phyloP scores from a whole-genome alignment of 768 basidiomycete genomes.

The Psilocybe azurescens region DNA sequence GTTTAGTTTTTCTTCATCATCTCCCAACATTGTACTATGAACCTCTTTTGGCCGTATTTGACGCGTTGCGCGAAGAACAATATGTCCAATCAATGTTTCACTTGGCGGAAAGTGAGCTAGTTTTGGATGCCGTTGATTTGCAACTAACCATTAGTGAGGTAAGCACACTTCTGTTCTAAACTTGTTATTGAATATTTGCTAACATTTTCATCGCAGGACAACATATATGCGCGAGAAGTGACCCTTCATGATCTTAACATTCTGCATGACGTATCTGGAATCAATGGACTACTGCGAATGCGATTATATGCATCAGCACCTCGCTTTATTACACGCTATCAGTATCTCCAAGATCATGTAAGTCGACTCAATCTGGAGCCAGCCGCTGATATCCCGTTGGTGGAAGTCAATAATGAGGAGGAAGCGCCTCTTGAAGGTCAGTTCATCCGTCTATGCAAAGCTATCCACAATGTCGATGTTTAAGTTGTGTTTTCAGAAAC shows the following conservation, averaged over 20 bases:
- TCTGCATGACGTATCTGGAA: constrained; percentile 67
- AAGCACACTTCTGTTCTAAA: constrained; percentile 13
- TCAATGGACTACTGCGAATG: constrained; percentile 68
- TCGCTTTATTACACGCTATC: constrained; percentile 73
- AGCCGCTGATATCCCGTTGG: constrained; percentile 7
- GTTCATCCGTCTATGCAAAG: not conserved
- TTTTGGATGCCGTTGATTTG: constrained; percentile 74
- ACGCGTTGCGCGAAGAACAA: constrained; percentile 71
- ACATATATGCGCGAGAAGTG: constrained; percentile 68
- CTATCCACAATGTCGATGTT: no score
- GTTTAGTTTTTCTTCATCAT: constrained; percentile 60
- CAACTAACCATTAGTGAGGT: constrained; percentile 73
- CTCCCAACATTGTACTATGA: constrained; percentile 80
- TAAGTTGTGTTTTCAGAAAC: not conserved
- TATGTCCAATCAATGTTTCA: constrained; percentile 50
- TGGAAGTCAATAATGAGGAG: not conserved
- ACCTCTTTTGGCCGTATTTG: constrained; percentile 71
- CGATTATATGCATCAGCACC: constrained; percentile 52
- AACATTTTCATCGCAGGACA: constrained; percentile 53
- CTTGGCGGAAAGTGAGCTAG: constrained; percentile 63
- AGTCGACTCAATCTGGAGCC: constrained; percentile 25
- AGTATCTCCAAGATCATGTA: constrained; percentile 64
- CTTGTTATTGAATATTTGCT: not conserved
- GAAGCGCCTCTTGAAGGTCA: constrained; percentile 13
- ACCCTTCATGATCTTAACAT: constrained; percentile 76